Evolutionary conservation across 2,329 filamentous ascomycete genomes (phyloP).

Genomic region (Westerdykella ornata): DNA sequence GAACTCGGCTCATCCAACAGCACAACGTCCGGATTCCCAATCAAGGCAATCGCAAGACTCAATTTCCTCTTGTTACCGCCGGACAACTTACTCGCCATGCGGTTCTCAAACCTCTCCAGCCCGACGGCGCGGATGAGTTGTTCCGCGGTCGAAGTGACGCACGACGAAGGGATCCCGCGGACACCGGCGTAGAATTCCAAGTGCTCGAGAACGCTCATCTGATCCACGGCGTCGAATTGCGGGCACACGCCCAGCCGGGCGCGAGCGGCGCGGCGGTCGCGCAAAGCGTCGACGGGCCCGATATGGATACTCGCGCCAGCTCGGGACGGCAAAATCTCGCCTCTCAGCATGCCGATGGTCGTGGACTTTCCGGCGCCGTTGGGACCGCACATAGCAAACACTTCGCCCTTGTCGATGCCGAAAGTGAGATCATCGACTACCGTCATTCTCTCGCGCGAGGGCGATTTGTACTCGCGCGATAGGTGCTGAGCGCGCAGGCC

Average conservation of each 20-base stretch:
- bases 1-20: conserved; percentile 80
- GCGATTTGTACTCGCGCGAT: conserved; percentile 62
- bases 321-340: conserved; percentile 65
- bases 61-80: conserved; percentile 89
- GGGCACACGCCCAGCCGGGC: conserved; percentile 78
- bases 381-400: conserved; percentile 81
- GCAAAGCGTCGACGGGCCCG: conserved; percentile 63
- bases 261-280: conserved; percentile 61
- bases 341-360: conserved; percentile 77
- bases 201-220: conserved; percentile 81
- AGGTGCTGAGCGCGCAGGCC: conserved; percentile 69
- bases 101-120: conserved; percentile 58
- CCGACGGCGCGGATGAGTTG: conserved; percentile 73
- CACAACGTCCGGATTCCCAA: conserved; percentile 80
- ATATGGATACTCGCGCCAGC: conserved; percentile 66
- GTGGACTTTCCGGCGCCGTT: conserved; percentile 90
- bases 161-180: conserved; percentile 65
- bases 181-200: conserved; percentile 78
- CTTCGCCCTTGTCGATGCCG: conserved; percentile 67
- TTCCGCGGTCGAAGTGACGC: conserved; percentile 62
- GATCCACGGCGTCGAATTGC: conserved; percentile 66
- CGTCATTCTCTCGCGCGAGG: conserved; percentile 46
- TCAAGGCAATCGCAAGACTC: conserved; percentile 79
- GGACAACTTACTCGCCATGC: conserved; percentile 70
- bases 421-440: conserved; percentile 83